Base-by-base conservation (phyloP, 2,329 filamentous ascomycete genomes). In the Scedosporium boydii region DNA sequence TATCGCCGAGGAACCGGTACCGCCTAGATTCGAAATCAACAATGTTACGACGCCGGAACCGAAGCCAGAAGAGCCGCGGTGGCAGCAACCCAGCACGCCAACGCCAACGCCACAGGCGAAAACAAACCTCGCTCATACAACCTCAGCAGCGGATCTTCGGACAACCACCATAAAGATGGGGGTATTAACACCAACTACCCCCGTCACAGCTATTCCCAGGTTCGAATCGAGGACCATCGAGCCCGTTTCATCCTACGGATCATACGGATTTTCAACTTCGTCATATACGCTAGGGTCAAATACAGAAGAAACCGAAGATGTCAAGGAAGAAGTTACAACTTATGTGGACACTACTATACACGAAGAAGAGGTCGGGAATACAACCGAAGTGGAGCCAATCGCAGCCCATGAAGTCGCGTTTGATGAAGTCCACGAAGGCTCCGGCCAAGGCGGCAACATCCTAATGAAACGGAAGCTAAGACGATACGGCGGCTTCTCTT, bases 371-470 rank as follows among this genome's bases (percentile, higher is more conserved):
- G 21, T 12, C 9, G 59, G 27, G 48, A 34, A 26, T 14, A 6
- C 48, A 23, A 10, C 29, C 44, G 26, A 34, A 9, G 59, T 9
- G 10, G 46, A 42, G 9, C 12, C 21, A n/a, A 16, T 38, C 4
- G 29, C 23, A 2, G 55, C 48, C 12, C 27, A 56, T 4, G 27
- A n/a, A 55, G 51, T 23, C 5, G 21, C 18, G 2, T 72, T 67
- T n/a, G 63, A 63, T 23, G 68, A 73, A 56, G 63, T 74, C 2
- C 71, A 74, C 41, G 73, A 73, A 59, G 73, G 73, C 14, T 70
- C 68, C 12, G 71, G 71, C 14, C 66, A 53, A 66, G 67, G 55
- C 62, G 66, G 66, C n/a, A 68, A 68, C 14, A 63, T 65, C n/a
- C 65, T 68, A n/a, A 67, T 69, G 61, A 74, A 73, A 62, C 69